These are phyloP conservation scores for Mytilinidion resinicola DNA, from an alignment of 495 filamentous ascomycete species.

Conservation along the genomic window DNA sequence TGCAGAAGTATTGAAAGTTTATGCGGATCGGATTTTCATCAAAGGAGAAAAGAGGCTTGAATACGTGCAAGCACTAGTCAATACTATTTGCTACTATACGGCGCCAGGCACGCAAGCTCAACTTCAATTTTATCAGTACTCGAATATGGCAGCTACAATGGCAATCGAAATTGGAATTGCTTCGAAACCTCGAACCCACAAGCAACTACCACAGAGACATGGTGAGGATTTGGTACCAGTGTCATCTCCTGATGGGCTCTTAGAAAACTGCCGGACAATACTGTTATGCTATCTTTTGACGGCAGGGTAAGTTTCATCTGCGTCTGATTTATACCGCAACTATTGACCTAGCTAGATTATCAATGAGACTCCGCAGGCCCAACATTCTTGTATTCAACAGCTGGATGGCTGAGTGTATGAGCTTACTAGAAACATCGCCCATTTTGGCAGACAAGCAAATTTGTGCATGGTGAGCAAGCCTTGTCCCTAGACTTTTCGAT, in stretches of 20 bases:
- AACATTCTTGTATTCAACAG: slow-evolving; percentile 48
- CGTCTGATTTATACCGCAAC: no score
- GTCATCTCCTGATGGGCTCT: slow-evolving; percentile 20
- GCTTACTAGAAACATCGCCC: slow-evolving; percentile 41
- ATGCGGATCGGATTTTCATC: slow-evolving; percentile 46
- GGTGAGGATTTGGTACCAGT: slow-evolving; percentile 9
- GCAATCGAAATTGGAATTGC: slow-evolving; percentile 49
- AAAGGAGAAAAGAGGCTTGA: slow-evolving; percentile 50
- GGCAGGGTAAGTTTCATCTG: slow-evolving; percentile 26
- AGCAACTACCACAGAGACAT: slow-evolving; percentile 22
- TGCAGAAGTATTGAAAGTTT: slow-evolving; percentile 44
- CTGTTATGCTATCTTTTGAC: slow-evolving; percentile 46
- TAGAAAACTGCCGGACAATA: slow-evolving; percentile 37
- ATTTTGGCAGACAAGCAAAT: slow-evolving; percentile 40
- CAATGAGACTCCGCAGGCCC: slow-evolving; percentile 48
- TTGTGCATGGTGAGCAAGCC: slow-evolving; percentile 31
- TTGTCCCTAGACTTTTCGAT: no score
- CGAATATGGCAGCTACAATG: slow-evolving; percentile 51
- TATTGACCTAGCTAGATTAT: slow-evolving; percentile 35
- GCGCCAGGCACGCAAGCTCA: slow-evolving; percentile 44
- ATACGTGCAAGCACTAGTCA: slow-evolving; percentile 46
- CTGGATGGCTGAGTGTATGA: slow-evolving; percentile 47
- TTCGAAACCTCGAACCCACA: slow-evolving; percentile 31
- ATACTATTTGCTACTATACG: slow-evolving; percentile 48
- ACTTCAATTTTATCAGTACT: slow-evolving; percentile 49